Evolutionary conservation across 306 rosid genomes (phyloP), one percentile per base, ranked within the genome.

Genomic region (Sechiopsis laciniata): DNA sequence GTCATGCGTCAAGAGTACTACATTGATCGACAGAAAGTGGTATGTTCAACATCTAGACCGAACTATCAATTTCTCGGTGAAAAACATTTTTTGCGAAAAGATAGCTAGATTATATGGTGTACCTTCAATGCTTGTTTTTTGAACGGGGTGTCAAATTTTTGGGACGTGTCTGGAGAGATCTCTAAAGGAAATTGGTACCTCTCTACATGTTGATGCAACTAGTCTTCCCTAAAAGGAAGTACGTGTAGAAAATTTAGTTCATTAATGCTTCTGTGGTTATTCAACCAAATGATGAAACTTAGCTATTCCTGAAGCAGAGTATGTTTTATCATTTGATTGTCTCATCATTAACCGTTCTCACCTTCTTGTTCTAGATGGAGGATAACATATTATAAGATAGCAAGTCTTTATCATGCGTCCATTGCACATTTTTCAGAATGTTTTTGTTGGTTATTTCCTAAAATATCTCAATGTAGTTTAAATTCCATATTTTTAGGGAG

Each of bases 1-100:
- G 96, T 94, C 85, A 88, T 91, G 96, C 92, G 99, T 74, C 99
- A 94, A 81, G 97, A 94, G 85, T 88, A 84, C 82, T 94, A 94
- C 71, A 91, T 94, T 76, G 88, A 84, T 71, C 76, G 88, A 66
- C 99, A 94, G 78, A 94, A 91, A 89, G 84, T 92, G 61, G 99
- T 94, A 91, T 62, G 80, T 58, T 76, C 67, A 70, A 17, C 15
- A 53, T 53, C 55, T 24, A 55, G 19, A 19, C 19, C 9, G 6
- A 58, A 58, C 64, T 58, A 58, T 58, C 64, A 12, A 24, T 58
- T 58, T 58, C 64, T 58, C 0, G 12, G 37, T 22, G 29, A 8
- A 60, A 59, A 57, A 59, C 13, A 4, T 21, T 14, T 60, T 60
- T 13, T 29, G 14, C 2, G 16, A 29, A 60, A 29, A 8, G 11